Conservation (phyloP, 78 protist species). For the Protostelium mycophagum region DNA sequence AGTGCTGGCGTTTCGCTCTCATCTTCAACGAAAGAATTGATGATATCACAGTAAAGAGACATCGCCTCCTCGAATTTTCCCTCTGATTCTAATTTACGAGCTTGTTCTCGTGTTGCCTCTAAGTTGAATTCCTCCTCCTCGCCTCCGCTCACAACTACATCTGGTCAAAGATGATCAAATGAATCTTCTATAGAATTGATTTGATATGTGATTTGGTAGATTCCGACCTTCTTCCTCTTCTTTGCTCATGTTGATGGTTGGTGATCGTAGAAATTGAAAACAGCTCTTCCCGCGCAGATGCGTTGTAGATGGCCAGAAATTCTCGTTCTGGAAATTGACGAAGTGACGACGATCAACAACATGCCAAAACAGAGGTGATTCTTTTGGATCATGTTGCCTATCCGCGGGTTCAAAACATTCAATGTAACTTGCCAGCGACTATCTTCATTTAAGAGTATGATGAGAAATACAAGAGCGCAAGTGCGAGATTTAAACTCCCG, state of each 20-base stretch:
- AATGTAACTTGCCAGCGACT: too few species aligned
- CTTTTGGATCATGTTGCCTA: too few species aligned
- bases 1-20: neutral
- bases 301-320: too few species aligned
- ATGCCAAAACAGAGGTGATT: too few species aligned
- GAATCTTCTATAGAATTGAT: neutral
- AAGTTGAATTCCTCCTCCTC: neutral
- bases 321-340: too few species aligned
- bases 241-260: neutral
- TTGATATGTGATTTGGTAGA: neutral
- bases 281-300: too few species aligned
- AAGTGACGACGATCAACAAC: too few species aligned
- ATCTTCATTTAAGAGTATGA: too few species aligned
- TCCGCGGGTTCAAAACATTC: too few species aligned
- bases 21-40: neutral
- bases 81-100: neutral
- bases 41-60: neutral
- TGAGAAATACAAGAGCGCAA: too few species aligned
- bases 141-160: neutral
- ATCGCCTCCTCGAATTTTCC: neutral
- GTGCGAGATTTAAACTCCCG: too few species aligned
- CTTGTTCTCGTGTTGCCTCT: neutral
- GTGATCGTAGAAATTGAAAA: too few species aligned
- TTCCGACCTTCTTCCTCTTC: neutral
- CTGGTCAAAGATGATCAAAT: neutral